Percentiles rank a stretch among this genome's conserved stretches.
These are phyloP conservation scores for Fragilariopsis cylindrus DNA, from an alignment of 108 stramenopile species.

Conservation along the genomic window DNA sequence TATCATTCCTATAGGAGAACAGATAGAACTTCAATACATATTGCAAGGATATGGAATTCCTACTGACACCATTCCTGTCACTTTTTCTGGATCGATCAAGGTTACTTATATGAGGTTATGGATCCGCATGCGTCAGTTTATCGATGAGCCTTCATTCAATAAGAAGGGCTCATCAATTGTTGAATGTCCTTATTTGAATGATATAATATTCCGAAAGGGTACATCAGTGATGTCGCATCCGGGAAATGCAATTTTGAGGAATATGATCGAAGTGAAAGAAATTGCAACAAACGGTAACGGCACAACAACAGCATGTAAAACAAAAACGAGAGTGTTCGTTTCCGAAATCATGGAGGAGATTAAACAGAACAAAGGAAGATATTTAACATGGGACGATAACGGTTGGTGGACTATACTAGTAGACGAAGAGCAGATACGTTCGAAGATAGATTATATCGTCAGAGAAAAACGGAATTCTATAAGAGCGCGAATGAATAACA, in stretches of 20 bases:
- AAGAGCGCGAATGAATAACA: no score
- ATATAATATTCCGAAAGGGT: slow-evolving; percentile 11
- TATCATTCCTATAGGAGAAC: neutral
- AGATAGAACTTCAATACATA: neutral
- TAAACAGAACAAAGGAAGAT: neutral
- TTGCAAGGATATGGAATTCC: neutral
- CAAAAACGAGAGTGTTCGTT: neutral
- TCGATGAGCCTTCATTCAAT: neutral
- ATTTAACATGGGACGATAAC: slow-evolving; percentile 8
- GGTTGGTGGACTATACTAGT: slow-evolving; percentile 1
- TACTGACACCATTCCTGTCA: neutral
- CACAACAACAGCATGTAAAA: neutral
- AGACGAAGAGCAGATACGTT: slow-evolving; percentile 4
- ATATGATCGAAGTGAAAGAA: neutral
- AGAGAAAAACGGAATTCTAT: no score
- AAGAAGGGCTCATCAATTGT: neutral
- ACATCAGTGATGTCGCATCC: slow-evolving; percentile 4
- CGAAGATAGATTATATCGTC: neutral
- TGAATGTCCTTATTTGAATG: slow-evolving; percentile 4
- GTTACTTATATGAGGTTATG: neutral
- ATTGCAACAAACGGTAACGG: neutral
- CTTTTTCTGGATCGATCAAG: neutral
- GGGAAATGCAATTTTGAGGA: neutral
- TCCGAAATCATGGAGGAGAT: neutral
- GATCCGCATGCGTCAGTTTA: neutral